phyloP scores from a whole-genome alignment of 805 yeast genomes.

The Peterozyma toletana region DNA sequence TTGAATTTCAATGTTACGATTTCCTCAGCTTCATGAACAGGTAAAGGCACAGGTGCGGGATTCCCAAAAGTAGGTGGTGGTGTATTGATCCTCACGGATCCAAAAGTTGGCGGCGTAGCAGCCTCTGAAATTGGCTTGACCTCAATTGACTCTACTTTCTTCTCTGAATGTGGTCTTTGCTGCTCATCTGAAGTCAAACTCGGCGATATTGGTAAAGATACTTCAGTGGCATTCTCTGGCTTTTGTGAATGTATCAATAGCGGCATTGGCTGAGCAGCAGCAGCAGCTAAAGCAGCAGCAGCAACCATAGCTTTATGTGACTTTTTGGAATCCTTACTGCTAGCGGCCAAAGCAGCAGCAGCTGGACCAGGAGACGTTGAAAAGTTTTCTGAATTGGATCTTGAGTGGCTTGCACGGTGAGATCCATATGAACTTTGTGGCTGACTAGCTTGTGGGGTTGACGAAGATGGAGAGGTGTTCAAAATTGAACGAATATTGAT shows the following conservation, averaged over 20 bases:
- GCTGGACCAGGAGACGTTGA: conserved; percentile 30
- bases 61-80: too few species aligned
- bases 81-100: too few species aligned
- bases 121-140: too few species aligned
- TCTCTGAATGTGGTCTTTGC: too few species aligned
- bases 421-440: background rate
- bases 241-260: conserved; percentile 13
- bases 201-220: conserved; percentile 1
- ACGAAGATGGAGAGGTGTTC: background rate
- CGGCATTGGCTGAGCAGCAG: conserved; percentile 72
- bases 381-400: conserved; percentile 11
- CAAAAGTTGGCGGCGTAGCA: too few species aligned
- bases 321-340: conserved; percentile 14
- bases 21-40: too few species aligned
- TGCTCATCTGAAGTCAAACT: conserved; percentile 1
- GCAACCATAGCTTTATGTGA: conserved; percentile 58
- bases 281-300: conserved; percentile 79
- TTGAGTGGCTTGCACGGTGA: conserved; percentile 2
- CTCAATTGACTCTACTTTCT: too few species aligned
- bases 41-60: too few species aligned
- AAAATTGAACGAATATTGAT: too few species aligned
- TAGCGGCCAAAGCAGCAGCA: conserved; percentile 26
- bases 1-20: too few species aligned
- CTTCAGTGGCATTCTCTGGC: conserved; percentile 2
- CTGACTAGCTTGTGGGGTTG: background rate